Conservation (phyloP, 257 asterid species). For the Solanum clarkiae region DNA sequence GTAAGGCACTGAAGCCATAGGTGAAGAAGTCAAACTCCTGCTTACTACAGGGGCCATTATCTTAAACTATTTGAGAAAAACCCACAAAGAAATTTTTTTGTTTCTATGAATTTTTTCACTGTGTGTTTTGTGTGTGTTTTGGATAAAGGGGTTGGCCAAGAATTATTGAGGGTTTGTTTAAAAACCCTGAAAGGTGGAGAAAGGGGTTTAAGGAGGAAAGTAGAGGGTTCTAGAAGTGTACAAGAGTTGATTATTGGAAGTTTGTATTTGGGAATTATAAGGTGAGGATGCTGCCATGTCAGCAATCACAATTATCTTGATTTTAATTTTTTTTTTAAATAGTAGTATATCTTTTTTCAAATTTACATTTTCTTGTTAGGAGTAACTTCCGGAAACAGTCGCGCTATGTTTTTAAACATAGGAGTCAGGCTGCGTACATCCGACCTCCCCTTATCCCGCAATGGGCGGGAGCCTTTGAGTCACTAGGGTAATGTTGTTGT, state of each 20-base stretch:
- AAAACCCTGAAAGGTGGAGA: background rate
- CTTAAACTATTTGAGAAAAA: background rate
- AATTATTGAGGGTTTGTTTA: background rate
- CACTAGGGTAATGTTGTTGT: too few species aligned
- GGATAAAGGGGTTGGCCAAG: conserved; percentile 3
- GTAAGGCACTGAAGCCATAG: conserved; percentile 40
- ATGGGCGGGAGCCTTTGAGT: too few species aligned
- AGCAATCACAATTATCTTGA: conserved; percentile 29
- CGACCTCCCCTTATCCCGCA: too few species aligned
- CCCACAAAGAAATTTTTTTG: background rate
- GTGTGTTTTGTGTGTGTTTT: conserved; percentile 2
- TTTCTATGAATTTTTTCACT: background rate
- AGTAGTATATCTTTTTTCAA: background rate
- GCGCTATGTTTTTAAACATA: too few species aligned
- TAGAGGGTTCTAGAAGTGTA: conserved; percentile 53
- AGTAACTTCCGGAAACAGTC: too few species aligned
- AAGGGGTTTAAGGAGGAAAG: conserved; percentile 40
- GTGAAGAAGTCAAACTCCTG: conserved; percentile 53
- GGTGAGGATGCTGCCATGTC: conserved; percentile 54
- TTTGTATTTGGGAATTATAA: conserved; percentile 24
- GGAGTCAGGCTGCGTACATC: too few species aligned
- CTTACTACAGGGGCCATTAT: conserved; percentile 79
- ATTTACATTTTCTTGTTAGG: background rate
- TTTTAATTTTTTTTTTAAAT: background rate
- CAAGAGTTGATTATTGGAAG: conserved; percentile 15